Percentiles rank a stretch among this genome's conserved stretches.
phyloP scores from a whole-genome alignment of 768 basidiomycete species.

The Gelatoporia subvermispora region DNA sequence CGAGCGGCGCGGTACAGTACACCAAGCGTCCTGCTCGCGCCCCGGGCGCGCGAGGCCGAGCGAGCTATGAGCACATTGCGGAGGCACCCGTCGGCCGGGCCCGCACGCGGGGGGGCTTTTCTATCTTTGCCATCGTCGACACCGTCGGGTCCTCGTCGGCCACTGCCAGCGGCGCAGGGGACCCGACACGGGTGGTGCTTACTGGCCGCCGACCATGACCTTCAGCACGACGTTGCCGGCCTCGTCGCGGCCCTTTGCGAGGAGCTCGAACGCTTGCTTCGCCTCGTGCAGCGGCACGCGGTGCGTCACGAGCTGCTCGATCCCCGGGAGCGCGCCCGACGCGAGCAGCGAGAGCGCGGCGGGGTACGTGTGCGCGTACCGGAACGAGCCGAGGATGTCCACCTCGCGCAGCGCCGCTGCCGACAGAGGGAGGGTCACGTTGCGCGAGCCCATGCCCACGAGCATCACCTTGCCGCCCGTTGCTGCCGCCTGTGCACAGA shows the following conservation, averaged over 20 bases:
- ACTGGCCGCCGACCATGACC: conserved; percentile 61
- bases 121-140: too few relatives aligned
- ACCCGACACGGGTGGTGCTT: neutral
- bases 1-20: too few relatives aligned
- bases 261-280: conserved; percentile 74
- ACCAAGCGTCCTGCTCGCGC: too few relatives aligned
- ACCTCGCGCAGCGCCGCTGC: conserved; percentile 84
- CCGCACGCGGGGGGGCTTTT: too few relatives aligned
- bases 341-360: conserved; percentile 70
- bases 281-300: conserved; percentile 63
- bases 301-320: conserved; percentile 78
- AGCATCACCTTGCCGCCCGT: conserved; percentile 89
- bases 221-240: conserved; percentile 83
- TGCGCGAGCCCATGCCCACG: conserved; percentile 92
- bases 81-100: too few relatives aligned
- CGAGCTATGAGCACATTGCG: too few relatives aligned
- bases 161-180: too few relatives aligned
- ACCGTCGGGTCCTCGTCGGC: too few relatives aligned
- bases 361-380: conserved; percentile 87
- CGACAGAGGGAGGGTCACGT: conserved; percentile 77
- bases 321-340: conserved; percentile 57
- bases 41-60: too few relatives aligned
- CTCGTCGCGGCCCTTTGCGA: conserved; percentile 74
- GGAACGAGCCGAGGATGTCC: conserved; percentile 88
- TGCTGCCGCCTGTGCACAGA: conserved; percentile 56